A percentile compares a stretch with the other conserved stretches of the same genome.
Evolutionary conservation across 179 eudicot genomes (phyloP).

Genomic region (Sideroxylon spinosum): DNA sequence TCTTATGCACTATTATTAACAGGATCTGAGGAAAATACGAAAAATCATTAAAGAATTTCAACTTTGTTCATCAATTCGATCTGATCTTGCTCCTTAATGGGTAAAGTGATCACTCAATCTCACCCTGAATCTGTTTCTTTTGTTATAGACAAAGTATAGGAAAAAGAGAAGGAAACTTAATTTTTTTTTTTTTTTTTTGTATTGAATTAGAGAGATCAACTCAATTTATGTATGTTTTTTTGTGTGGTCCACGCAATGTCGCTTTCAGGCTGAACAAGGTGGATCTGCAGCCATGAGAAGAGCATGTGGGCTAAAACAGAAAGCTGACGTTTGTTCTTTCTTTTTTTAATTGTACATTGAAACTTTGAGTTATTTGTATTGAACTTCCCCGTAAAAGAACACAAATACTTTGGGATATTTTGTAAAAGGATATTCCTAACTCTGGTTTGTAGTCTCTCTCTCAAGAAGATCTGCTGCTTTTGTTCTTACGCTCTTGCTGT

Average conservation of each 20-base stretch:
- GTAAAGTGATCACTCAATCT: not conserved
- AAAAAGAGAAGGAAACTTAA: too few relatives aligned
- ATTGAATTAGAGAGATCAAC: not conserved
- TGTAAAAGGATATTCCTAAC: not conserved
- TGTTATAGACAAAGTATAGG: too few relatives aligned
- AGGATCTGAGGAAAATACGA: not conserved
- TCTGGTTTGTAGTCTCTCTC: not conserved
- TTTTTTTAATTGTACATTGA: not conserved
- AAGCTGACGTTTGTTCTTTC: too few relatives aligned
- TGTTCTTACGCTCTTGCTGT: not conserved
- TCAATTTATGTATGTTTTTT: not conserved
- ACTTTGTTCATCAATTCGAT: not conserved
- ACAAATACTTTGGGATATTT: not conserved
- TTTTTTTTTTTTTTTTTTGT: not conserved
- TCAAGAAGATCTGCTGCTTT: not conserved
- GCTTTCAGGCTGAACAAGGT: slow-evolving; percentile 10
- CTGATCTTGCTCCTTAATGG: not conserved
- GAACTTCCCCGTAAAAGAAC: not conserved
- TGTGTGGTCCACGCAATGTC: not conserved
- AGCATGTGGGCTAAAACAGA: too few relatives aligned
- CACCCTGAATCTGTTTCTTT: not conserved
- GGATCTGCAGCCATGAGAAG: not conserved
- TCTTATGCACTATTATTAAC: not conserved
- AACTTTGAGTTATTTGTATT: not conserved
- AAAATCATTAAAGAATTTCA: not conserved